Percentiles rank a stretch among this genome's conserved stretches.
Conservation (phyloP, 1,284 basidiomycete species). For the Cryptococcus hybrid region DNA sequence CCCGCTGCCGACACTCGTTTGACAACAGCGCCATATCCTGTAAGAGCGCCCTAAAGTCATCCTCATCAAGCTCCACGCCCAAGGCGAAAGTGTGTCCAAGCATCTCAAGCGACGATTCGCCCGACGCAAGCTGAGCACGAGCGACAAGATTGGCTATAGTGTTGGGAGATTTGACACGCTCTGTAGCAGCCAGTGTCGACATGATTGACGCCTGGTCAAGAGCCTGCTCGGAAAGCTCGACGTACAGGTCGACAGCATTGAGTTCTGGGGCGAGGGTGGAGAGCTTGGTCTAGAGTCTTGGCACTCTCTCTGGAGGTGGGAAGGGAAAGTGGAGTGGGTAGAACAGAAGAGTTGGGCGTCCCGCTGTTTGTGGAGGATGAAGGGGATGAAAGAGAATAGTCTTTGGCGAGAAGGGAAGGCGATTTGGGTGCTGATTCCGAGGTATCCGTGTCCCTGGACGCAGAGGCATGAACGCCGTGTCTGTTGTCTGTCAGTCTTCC, state of each 20-base stretch:
- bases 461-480: too few species aligned
- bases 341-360: not conserved
- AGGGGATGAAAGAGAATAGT: conserved; percentile 33
- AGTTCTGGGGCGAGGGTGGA: conserved; percentile 30
- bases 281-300: conserved; percentile 13
- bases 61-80: conserved; percentile 38
- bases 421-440: too few species aligned
- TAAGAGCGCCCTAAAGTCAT: conserved; percentile 42
- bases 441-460: too few species aligned
- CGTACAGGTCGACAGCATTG: conserved; percentile 34
- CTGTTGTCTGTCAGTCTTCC: too few species aligned
- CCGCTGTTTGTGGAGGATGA: conserved; percentile 4
- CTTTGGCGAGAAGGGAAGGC: conserved; percentile 32
- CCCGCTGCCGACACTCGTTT: conserved; percentile 37
- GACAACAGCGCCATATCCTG: conserved; percentile 39
- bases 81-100: conserved; percentile 40
- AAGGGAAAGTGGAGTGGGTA: conserved; percentile 1
- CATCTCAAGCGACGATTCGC: conserved; percentile 34
- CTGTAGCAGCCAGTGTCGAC: conserved; percentile 36
- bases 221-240: conserved; percentile 45
- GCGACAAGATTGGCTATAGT: conserved; percentile 41
- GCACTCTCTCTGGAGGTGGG: not conserved
- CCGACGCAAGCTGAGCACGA: conserved; percentile 41
- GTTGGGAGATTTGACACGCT: conserved; percentile 25
- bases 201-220: conserved; percentile 49